A percentile compares a stretch with the other conserved stretches of the same genome.
These are phyloP conservation scores for Gynochthodes officinalis DNA, from an alignment of 257 asterid genomes.

Conservation along the genomic window DNA sequence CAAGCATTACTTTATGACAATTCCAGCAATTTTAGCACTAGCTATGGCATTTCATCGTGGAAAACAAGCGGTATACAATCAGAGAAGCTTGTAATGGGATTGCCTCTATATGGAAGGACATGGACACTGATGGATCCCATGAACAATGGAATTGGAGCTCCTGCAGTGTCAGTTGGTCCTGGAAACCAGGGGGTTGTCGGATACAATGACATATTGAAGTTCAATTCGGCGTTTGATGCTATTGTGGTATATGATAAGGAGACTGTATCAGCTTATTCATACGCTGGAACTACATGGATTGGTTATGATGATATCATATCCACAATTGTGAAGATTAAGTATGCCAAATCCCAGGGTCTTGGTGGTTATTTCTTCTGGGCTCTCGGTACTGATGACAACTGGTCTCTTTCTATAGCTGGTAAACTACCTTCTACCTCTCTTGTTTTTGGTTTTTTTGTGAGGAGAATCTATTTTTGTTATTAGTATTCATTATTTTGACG, in stretches of 20 bases:
- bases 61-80: constrained; percentile 30
- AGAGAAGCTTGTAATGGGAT: constrained; percentile 52
- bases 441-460: no score
- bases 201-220: constrained; percentile 35
- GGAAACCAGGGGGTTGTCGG: constrained; percentile 47
- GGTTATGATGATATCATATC: constrained; percentile 56
- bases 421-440: background rate
- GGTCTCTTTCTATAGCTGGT: constrained; percentile 66
- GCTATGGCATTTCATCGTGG: constrained; percentile 56
- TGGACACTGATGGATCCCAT: constrained; percentile 57
- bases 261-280: constrained; percentile 59
- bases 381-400: constrained; percentile 47
- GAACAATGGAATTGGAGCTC: constrained; percentile 52
- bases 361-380: constrained; percentile 80
- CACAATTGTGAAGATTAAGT: constrained; percentile 34
- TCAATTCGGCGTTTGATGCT: constrained; percentile 38
- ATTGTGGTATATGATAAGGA: constrained; percentile 40
- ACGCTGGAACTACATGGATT: constrained; percentile 49
- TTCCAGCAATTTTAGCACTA: constrained; percentile 51
- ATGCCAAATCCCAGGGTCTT: constrained; percentile 49
- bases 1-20: constrained; percentile 48
- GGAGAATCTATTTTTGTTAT: no score
- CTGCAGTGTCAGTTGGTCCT: constrained; percentile 54
- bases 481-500: no score
- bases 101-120: constrained; percentile 62